Percentiles rank a stretch among this genome's conserved stretches.
These are phyloP conservation scores for Ceratobasidium papillatum DNA, from an alignment of 1,284 basidiomycete species.

Conservation along the genomic window DNA sequence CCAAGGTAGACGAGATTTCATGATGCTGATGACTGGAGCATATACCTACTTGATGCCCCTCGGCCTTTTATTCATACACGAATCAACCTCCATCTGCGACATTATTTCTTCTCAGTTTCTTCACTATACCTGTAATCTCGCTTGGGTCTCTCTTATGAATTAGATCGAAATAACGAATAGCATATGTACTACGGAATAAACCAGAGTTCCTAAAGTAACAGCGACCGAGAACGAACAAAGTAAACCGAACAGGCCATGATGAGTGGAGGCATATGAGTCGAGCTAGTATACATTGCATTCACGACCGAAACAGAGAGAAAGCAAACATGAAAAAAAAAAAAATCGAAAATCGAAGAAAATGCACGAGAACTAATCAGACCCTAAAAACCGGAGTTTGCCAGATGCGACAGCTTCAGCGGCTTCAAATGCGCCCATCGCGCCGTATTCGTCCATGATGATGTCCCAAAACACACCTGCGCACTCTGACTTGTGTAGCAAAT, in stretches of 20 bases:
- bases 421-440: slow-evolving; percentile 33
- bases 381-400: slow-evolving; percentile 18
- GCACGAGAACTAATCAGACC: not conserved
- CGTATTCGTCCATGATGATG: slow-evolving; percentile 39
- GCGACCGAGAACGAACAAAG: slow-evolving; percentile 10
- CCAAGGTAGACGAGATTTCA: slow-evolving; percentile 88
- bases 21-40: slow-evolving; percentile 38
- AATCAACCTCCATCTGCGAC: not conserved
- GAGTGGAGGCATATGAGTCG: not conserved
- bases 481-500: slow-evolving; percentile 25
- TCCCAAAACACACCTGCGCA: slow-evolving; percentile 39
- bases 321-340: not conserved
- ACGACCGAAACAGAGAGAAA: not conserved
- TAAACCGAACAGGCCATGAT: not conserved
- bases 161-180: not conserved
- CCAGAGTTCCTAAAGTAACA: slow-evolving; percentile 15
- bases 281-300: slow-evolving; percentile 27
- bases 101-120: not conserved
- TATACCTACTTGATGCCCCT: not conserved
- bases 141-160: not conserved
- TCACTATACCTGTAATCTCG: not conserved
- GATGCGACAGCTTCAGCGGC: slow-evolving; percentile 30
- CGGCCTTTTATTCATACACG: not conserved
- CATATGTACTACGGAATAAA: not conserved
- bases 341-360: not conserved